phyloP scores from a whole-genome alignment of 768 basidiomycete genomes.

The Boletus coccyginus region DNA sequence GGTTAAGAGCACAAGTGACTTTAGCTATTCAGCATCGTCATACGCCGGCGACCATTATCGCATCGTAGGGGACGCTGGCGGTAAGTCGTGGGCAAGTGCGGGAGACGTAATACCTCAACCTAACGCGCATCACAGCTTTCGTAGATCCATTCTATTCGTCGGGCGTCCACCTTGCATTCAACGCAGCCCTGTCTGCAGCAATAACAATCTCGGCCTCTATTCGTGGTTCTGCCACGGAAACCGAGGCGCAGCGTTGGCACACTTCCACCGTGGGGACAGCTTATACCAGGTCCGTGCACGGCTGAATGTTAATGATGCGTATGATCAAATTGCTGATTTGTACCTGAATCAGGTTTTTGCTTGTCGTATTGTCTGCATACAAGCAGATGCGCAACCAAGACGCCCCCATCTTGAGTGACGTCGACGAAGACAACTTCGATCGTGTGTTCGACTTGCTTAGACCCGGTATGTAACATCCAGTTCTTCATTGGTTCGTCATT shows the following conservation, averaged over 20 bases:
- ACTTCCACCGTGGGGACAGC: slow-evolving; percentile 8
- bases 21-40: slow-evolving; percentile 53
- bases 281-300: slow-evolving; percentile 1
- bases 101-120: no score
- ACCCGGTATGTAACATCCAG: background rate
- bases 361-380: slow-evolving; percentile 10
- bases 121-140: slow-evolving; percentile 1
- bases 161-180: slow-evolving; percentile 11
- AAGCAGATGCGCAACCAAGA: slow-evolving; percentile 14
- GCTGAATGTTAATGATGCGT: no score
- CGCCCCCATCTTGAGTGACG: slow-evolving; percentile 7
- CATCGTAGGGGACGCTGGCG: slow-evolving; percentile 52
- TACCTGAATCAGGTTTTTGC: slow-evolving; percentile 1
- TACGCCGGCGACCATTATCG: slow-evolving; percentile 54
- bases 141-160: slow-evolving; percentile 16
- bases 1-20: slow-evolving; percentile 46
- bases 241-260: slow-evolving; percentile 9
- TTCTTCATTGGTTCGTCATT: background rate
- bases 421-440: slow-evolving; percentile 12
- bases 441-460: slow-evolving; percentile 11
- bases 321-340: background rate
- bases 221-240: slow-evolving; percentile 6
- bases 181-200: slow-evolving; percentile 8
- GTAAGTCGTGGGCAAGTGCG: background rate
- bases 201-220: slow-evolving; percentile 12